Evolutionary conservation across 257 asterid species (phyloP).

Genomic region (Eustoma russellianum): DNA sequence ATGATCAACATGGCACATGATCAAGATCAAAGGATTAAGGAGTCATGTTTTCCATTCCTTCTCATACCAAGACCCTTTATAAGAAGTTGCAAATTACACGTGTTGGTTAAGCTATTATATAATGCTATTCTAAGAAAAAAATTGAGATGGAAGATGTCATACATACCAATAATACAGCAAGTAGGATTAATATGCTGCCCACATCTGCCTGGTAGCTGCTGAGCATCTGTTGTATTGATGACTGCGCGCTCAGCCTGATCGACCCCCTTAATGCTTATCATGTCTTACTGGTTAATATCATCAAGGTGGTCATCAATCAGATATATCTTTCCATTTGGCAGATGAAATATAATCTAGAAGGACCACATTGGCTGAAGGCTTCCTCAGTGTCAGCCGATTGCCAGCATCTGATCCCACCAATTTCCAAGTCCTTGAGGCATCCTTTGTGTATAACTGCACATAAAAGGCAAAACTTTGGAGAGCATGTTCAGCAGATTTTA

Average conservation of each 20-base stretch:
- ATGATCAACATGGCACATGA: no score
- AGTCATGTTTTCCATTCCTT: no score
- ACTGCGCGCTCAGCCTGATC: constrained; percentile 60
- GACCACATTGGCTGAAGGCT: constrained; percentile 74
- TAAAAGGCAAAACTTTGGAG: no score
- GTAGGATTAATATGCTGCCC: constrained; percentile 69
- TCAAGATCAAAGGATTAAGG: no score
- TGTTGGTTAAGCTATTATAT: no score
- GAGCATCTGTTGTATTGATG: constrained; percentile 51
- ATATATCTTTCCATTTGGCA: constrained; percentile 64
- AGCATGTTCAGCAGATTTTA: no score
- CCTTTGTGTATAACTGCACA: constrained; percentile 63
- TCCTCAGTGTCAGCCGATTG: constrained; percentile 48
- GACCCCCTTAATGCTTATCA: constrained; percentile 59
- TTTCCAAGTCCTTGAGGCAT: constrained; percentile 86
- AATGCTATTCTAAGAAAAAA: no score
- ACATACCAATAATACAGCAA: constrained; percentile 71
- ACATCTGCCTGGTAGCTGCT: constrained; percentile 66
- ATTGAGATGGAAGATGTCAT: no score
- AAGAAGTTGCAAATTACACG: no score
- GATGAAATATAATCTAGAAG: constrained; percentile 79
- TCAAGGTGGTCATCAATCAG: constrained; percentile 92
- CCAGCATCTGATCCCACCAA: constrained; percentile 53
- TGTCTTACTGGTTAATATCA: constrained; percentile 76
- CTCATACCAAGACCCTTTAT: no score